Evolutionary conservation across 331 rosid species (phyloP), one percentile per base, ranked within the genome.

Genomic region (Pyracantha coccinea): DNA sequence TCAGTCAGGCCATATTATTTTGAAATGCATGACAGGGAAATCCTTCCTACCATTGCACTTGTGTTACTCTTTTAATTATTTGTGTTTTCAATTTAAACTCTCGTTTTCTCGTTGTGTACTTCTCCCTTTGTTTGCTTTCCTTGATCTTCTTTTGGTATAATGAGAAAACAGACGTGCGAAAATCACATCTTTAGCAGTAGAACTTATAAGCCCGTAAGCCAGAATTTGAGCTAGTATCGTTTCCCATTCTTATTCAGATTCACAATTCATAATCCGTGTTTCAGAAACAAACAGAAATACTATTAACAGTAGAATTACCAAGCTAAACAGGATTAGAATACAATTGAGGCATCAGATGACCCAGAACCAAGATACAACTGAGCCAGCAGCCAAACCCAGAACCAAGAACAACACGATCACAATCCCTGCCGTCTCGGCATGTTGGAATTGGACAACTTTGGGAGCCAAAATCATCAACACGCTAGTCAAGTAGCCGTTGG

Each of bases 341-440:
- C 70, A 82, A 74, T 74, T 69, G 72, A 74, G 73, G 6, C 7
- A 68, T 86, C 88, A 93, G 58, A 91, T 60, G 73, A 91, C 87
- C 97, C 97, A 91, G 50, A 89, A 89, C 97, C 98, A 93, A 79
- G 97, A 81, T 67, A 89, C 73, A 76, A 93, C 29, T 77, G 97
- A 89, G n/a, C 97, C 98, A 16, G 78, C 20, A 78, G 94, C 97
- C 78, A 91, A 87, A 74, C 98, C 96, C 45, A 89, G 2, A 75
- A 88, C 88, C 59, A 91, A 75, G 86, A 89, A 93, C 52, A 89
- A 71, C 17, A 91, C 98, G 41, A 80, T 78, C 80, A 87, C 92
- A 66, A 86, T 83, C 77, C 94, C 98, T 33, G 96, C 96, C 44
- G 89, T 90, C 89, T 93, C 97, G 2, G 98, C 78, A 62, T 89